Base-by-base conservation (phyloP, 2,329 filamentous ascomycete species). In the Ceratocystis colombiana region DNA sequence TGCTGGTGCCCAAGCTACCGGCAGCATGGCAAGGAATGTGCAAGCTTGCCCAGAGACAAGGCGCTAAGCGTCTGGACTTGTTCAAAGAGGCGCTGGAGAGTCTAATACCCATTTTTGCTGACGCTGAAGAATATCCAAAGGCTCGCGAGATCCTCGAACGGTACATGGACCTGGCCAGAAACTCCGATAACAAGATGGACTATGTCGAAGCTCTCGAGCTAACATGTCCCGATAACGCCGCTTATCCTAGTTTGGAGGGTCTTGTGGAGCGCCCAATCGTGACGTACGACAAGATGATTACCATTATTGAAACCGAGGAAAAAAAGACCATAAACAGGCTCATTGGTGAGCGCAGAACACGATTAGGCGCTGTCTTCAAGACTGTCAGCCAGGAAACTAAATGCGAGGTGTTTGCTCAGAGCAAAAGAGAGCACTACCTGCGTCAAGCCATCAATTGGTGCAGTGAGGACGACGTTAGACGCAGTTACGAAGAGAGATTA, bases 21-120 rank as follows among this genome's bases (percentile, higher is more conserved):
- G 88, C 93, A 71, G 89, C 89, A 70, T 97, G 90, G 90, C 89
- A 96, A 73, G 94, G 94, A 0, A 79, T 99, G 59, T 83, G 94
- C 74, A 89, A 87, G 72, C 80, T 84, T 65, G 82, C 87, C 62
- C 96, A 96, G 72, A 87, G 88, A 61, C 78, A 84, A 59, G 89
- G 88, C 1, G 12, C 62, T 6, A 62, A 50, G 28, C 53, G 62
- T 10, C 48, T 68, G 2, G 53, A 20, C 25, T 37, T 64, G 5
- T 68, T 50, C 64, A 68, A 67, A 45, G 64, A 68, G 22, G 69
- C 68, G 12, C 88, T 86, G 1, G 75, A 91, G 67, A 85, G 82
- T 68, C 79, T 97, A 57, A 90, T 89, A 6, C 81, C 87, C 65
- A 85, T 96, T 63, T 91, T 88, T 71, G 82, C 83, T 37, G 82